phyloP scores from a whole-genome alignment of 176 grass and related monocot genomes.

The Oryza glaberrima region DNA sequence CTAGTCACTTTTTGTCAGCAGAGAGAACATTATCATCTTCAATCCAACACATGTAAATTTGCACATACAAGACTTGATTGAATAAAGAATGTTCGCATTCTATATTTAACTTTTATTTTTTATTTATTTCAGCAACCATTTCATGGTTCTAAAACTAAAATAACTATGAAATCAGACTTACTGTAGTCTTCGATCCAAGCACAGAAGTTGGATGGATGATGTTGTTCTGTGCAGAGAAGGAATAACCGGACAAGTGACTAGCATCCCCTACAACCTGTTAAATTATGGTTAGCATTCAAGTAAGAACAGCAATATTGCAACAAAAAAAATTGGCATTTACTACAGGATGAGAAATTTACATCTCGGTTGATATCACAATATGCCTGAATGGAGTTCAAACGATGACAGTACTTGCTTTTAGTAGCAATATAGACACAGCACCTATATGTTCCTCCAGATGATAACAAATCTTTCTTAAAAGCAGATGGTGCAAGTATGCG shows the following conservation, averaged over 20 bases:
- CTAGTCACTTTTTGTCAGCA: background rate
- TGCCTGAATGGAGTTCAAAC: slow-evolving; percentile 91
- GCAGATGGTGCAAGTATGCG: slow-evolving; percentile 71
- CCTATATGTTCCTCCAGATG: slow-evolving; percentile 57
- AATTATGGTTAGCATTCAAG: slow-evolving; percentile 34
- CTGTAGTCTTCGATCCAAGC: slow-evolving; percentile 94
- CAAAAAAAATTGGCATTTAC: background rate
- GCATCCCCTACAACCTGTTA: slow-evolving; percentile 88
- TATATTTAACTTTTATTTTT: slow-evolving; percentile 12
- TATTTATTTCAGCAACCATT: background rate
- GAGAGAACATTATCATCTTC: slow-evolving; percentile 22
- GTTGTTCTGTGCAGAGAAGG: slow-evolving; percentile 91
- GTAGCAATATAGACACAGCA: slow-evolving; percentile 90
- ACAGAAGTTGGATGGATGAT: slow-evolving; percentile 84
- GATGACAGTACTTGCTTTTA: slow-evolving; percentile 92
- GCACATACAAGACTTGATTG: background rate
- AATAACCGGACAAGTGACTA: slow-evolving; percentile 89
- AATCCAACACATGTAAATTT: slow-evolving; percentile 13
- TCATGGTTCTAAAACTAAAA: slow-evolving; percentile 3
- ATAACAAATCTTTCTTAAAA: slow-evolving; percentile 55
- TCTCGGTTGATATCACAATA: slow-evolving; percentile 96
- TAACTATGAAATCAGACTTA: slow-evolving; percentile 49
- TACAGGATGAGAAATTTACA: slow-evolving; percentile 54
- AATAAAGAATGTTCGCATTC: background rate
- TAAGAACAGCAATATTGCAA: slow-evolving; percentile 28